Evolutionary conservation across 2,329 filamentous ascomycete genomes (phyloP).

Genomic region (Coniochaeta ligniaria): DNA sequence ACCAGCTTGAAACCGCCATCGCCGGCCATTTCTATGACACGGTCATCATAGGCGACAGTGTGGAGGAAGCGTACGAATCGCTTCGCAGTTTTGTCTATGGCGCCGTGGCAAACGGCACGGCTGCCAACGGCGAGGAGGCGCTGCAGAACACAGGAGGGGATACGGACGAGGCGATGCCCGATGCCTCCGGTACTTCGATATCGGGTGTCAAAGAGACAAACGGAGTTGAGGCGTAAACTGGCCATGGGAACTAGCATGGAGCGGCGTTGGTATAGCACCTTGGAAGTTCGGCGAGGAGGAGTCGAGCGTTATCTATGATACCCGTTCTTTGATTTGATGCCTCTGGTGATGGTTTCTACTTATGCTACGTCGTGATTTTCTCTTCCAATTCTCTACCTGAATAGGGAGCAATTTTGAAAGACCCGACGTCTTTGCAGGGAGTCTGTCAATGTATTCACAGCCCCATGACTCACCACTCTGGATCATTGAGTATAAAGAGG

Average conservation of each 20-base stretch:
- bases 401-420: no score
- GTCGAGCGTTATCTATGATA: neutral
- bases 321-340: neutral
- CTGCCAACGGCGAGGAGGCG: neutral
- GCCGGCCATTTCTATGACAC: conserved; percentile 41
- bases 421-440: no score
- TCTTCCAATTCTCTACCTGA: neutral
- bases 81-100: conserved; percentile 43
- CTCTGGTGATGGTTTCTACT: neutral
- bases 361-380: neutral
- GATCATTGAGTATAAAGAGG: no score
- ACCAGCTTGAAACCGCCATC: conserved; percentile 35
- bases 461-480: no score
- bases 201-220: neutral
- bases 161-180: neutral
- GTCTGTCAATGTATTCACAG: no score
- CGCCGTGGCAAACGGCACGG: neutral
- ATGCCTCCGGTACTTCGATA: neutral
- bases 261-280: neutral
- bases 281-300: neutral
- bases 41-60: conserved; percentile 41
- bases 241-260: neutral
- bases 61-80: conserved; percentile 39
- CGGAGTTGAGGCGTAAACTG: neutral
- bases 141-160: neutral